These are phyloP conservation scores for Astrephomene gubernaculifera DNA, from an alignment of 139 green algal genomes.

Conservation along the genomic window DNA sequence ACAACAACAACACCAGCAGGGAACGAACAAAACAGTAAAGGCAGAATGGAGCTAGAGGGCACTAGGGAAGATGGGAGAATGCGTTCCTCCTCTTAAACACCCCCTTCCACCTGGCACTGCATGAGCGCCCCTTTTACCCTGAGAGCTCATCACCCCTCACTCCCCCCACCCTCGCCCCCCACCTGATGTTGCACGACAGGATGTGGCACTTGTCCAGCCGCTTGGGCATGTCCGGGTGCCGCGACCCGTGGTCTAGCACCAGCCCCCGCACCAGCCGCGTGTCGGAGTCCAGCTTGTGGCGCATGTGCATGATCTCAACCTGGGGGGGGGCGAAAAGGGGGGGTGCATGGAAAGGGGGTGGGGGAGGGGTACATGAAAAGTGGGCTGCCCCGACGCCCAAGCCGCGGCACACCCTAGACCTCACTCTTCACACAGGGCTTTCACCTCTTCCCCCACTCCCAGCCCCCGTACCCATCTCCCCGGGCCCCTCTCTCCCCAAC, in stretches of 20 bases:
- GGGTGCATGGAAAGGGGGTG: too few relatives aligned
- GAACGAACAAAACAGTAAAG: too few relatives aligned
- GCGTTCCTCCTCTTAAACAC: too few relatives aligned
- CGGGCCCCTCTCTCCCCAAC: background rate
- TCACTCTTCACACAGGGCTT: background rate
- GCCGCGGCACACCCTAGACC: too few relatives aligned
- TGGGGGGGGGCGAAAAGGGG: slow-evolving; percentile 35
- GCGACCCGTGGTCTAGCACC: slow-evolving; percentile 96
- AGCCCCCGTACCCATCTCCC: background rate
- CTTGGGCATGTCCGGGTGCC: slow-evolving; percentile 99
- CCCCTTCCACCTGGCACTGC: too few relatives aligned
- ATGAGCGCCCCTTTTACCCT: too few relatives aligned
- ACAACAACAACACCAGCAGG: too few relatives aligned
- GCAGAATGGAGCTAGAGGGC: too few relatives aligned
- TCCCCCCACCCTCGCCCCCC: background rate
- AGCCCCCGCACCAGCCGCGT: slow-evolving; percentile 93
- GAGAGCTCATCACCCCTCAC: background rate
- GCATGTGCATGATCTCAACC: slow-evolving; percentile 99
- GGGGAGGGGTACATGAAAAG: too few relatives aligned
- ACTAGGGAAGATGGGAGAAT: too few relatives aligned
- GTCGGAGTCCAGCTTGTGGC: slow-evolving; percentile 96
- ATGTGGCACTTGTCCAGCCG: slow-evolving; percentile 93
- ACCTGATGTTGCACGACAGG: slow-evolving; percentile 94
- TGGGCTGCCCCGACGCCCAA: too few relatives aligned
- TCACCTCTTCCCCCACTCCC: background rate